Conservation (phyloP, 495 filamentous ascomycete species). For the Astrothelium macrocarpum region DNA sequence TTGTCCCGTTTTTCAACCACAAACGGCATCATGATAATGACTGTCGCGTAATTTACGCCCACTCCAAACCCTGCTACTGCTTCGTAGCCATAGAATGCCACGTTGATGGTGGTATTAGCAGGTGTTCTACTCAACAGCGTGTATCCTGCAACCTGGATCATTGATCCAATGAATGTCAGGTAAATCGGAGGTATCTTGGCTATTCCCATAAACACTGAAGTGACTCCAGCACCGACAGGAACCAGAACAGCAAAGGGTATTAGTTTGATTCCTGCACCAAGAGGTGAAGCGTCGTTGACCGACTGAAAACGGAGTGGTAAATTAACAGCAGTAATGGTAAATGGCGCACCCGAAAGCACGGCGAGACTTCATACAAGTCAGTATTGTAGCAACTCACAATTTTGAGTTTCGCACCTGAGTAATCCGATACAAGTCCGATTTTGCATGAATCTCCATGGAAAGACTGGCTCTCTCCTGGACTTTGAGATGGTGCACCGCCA, state of each 20-base stretch:
- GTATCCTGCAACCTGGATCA: not conserved
- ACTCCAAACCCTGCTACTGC: not conserved
- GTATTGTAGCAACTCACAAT: not conserved
- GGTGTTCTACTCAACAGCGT: not conserved
- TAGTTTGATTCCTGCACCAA: not conserved
- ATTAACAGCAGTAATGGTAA: not conserved
- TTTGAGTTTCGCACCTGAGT: constrained; percentile 10
- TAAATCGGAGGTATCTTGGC: not conserved
- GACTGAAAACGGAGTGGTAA: not conserved
- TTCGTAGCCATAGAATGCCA: not conserved
- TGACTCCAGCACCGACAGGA: not conserved
- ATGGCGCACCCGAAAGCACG: not conserved
- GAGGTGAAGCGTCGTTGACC: not conserved
- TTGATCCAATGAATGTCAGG: not conserved
- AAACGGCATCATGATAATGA: not conserved
- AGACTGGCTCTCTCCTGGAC: constrained; percentile 2
- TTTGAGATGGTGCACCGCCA: not conserved
- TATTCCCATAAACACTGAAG: not conserved
- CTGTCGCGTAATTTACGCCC: not conserved
- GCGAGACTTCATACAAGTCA: not conserved
- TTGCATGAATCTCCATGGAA: constrained; percentile 16
- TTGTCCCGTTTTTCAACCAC: not conserved
- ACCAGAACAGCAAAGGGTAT: not conserved
- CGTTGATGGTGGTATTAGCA: not conserved
- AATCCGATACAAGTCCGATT: constrained; percentile 9